Conservation (phyloP, 257 asterid genomes). For the Haberlea rhodopensis region DNA sequence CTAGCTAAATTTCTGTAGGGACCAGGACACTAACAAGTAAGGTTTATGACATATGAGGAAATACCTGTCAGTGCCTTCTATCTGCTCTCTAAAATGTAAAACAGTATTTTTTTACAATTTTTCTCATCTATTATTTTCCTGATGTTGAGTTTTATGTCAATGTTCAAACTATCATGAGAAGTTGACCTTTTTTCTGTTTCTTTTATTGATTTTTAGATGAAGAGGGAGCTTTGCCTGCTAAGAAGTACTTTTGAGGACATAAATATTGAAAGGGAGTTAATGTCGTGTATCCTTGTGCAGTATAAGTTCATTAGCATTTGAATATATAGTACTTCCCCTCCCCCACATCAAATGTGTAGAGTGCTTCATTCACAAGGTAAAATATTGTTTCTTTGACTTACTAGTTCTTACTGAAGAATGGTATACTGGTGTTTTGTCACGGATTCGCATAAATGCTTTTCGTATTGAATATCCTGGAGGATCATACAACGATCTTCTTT, state of each 20-base stretch:
- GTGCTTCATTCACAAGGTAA: neutral
- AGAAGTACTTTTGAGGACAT: slow-evolving; percentile 51
- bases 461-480: slow-evolving; percentile 69
- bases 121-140: neutral
- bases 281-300: slow-evolving; percentile 63
- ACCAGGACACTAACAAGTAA: no score
- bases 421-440: slow-evolving; percentile 66
- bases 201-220: slow-evolving; percentile 46
- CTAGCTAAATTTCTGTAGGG: neutral
- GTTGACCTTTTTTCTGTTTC: neutral
- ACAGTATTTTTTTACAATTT: no score
- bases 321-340: neutral
- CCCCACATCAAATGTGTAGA: neutral
- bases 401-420: slow-evolving; percentile 83
- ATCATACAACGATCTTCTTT: slow-evolving; percentile 70
- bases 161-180: neutral
- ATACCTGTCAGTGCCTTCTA: neutral
- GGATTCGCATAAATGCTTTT: slow-evolving; percentile 82
- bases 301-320: slow-evolving; percentile 21
- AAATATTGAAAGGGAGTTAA: slow-evolving; percentile 39
- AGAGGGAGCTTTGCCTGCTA: slow-evolving; percentile 54
- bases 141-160: slow-evolving; percentile 10
- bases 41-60: no score
- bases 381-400: slow-evolving; percentile 39
- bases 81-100: neutral